phyloP scores from a whole-genome alignment of 441 rosid genomes.

The Aleurites moluccanus region DNA sequence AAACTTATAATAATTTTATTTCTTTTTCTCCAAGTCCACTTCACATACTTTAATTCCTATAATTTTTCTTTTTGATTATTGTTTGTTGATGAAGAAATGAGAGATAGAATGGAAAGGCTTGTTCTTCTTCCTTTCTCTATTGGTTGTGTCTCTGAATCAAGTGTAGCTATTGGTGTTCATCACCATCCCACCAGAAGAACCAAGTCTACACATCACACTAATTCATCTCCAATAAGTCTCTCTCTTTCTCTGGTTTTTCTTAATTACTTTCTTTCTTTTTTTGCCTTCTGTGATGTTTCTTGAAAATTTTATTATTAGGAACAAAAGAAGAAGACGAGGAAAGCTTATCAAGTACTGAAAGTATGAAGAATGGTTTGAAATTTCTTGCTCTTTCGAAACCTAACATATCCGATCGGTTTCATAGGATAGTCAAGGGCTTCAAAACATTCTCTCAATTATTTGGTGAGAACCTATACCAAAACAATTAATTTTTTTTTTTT shows the following conservation, averaged over 20 bases:
- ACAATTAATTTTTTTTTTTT: too few species aligned
- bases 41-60: not conserved
- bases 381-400: conserved; percentile 53
- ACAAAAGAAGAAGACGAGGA: conserved; percentile 56
- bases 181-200: conserved; percentile 30
- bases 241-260: not conserved
- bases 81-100: conserved; percentile 49
- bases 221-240: conserved; percentile 45
- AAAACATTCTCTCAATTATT: conserved; percentile 74
- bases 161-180: conserved; percentile 59
- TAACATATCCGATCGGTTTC: conserved; percentile 62
- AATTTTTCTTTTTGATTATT: not conserved
- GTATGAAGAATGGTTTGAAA: conserved; percentile 50
- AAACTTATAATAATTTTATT: conserved; percentile 16
- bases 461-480: conserved; percentile 34
- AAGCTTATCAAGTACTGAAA: conserved; percentile 42
- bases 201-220: conserved; percentile 10
- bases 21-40: conserved; percentile 8
- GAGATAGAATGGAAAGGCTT: conserved; percentile 85
- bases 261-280: not conserved
- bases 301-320: conserved; percentile 29
- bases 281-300: not conserved
- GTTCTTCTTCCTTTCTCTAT: conserved; percentile 87
- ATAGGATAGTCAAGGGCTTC: conserved; percentile 63
- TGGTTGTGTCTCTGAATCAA: conserved; percentile 89